Percentiles rank a stretch among this genome's conserved stretches.
Conservation (phyloP, 768 basidiomycete genomes). For the Mycena galericulata region DNA sequence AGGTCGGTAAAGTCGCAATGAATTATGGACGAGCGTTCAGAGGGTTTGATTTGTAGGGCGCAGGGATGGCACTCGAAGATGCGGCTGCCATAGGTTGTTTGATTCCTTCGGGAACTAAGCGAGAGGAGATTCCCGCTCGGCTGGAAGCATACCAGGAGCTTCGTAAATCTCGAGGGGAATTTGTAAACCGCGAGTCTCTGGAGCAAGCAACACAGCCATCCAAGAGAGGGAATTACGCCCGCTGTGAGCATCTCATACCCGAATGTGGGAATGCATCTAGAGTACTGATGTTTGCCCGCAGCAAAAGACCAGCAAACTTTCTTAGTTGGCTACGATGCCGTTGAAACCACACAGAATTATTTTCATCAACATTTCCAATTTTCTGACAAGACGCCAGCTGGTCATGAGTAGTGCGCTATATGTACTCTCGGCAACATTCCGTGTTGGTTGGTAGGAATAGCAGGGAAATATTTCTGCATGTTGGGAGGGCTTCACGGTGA, state of each 20-base stretch:
- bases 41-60: too few relatives aligned
- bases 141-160: conserved; percentile 26
- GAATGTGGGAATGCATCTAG: background rate
- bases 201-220: conserved; percentile 25
- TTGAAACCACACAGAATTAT: conserved; percentile 22
- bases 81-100: conserved; percentile 23
- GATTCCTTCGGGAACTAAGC: conserved; percentile 14
- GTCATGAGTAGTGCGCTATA: too few relatives aligned
- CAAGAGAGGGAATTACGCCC: conserved; percentile 13
- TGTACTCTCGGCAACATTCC: too few relatives aligned
- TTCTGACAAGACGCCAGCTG: too few relatives aligned
- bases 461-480: too few relatives aligned
- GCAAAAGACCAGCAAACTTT: conserved; percentile 21
- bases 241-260: background rate
- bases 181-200: conserved; percentile 28
- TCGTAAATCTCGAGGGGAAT: conserved; percentile 21
- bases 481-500: too few relatives aligned
- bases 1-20: too few relatives aligned
- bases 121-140: conserved; percentile 19
- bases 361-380: conserved; percentile 3
- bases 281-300: background rate
- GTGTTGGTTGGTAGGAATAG: too few relatives aligned
- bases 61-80: conserved; percentile 43
- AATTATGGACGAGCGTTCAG: too few relatives aligned
- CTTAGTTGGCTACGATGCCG: conserved; percentile 16